Percentiles rank a stretch among this genome's conserved stretches.
These are phyloP conservation scores for Pachysandra terminalis DNA, from an alignment of 164 flowering plant genomes.

Conservation along the genomic window DNA sequence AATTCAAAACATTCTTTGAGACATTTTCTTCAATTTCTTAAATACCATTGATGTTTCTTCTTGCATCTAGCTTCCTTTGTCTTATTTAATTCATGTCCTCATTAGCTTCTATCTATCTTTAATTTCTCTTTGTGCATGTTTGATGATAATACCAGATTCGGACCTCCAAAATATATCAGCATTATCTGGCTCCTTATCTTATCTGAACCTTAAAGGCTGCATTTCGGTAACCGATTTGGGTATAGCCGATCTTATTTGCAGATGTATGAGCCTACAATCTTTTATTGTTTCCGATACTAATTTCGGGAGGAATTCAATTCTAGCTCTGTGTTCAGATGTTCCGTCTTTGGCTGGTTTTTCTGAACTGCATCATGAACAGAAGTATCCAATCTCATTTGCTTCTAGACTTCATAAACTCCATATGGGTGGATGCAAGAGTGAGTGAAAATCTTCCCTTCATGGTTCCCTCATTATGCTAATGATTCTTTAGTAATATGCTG, in stretches of 20 bases:
- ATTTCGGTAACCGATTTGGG: constrained; percentile 58
- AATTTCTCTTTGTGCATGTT: neutral
- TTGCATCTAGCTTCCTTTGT: neutral
- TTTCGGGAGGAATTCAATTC: constrained; percentile 53
- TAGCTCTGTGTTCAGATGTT: constrained; percentile 44
- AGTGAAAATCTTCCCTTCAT: constrained; percentile 15
- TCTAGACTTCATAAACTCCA: constrained; percentile 51
- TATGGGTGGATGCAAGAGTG: constrained; percentile 72
- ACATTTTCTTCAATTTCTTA: neutral
- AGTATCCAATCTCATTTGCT: constrained; percentile 30
- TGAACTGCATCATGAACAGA: constrained; percentile 18
- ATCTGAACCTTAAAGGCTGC: constrained; percentile 68
- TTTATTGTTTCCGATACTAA: constrained; percentile 60
- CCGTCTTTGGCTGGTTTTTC: constrained; percentile 14
- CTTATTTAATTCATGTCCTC: neutral
- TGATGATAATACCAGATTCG: constrained; percentile 41
- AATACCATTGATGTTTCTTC: neutral
- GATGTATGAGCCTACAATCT: constrained; percentile 42
- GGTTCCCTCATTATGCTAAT: neutral
- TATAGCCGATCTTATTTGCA: constrained; percentile 46
- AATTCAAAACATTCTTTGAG: too few relatives aligned
- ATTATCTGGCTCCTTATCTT: constrained; percentile 37
- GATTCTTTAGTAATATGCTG: too few relatives aligned
- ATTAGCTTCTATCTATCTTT: constrained; percentile 3
- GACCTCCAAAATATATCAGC: constrained; percentile 47